Conservation (phyloP, 768 basidiomycete species). For the Daedaleopsis sinensis region DNA sequence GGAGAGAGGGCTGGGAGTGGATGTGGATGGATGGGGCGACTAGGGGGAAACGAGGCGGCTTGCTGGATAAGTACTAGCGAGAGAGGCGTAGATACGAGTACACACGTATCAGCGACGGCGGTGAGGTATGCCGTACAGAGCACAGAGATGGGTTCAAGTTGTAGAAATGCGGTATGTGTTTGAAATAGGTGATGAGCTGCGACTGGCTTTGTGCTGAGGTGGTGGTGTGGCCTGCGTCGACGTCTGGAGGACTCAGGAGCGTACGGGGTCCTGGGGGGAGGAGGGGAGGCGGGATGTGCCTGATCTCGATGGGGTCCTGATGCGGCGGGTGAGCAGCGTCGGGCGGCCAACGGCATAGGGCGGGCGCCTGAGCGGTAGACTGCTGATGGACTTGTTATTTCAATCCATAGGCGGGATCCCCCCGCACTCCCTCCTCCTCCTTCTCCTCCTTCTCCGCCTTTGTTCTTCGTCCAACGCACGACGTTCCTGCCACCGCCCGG, state of each 20-base stretch:
- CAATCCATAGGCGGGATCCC: background rate
- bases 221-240: too few species aligned
- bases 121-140: background rate
- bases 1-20: too few species aligned
- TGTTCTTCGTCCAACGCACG: background rate
- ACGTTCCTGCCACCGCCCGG: background rate
- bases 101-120: too few species aligned
- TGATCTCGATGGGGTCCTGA: constrained; percentile 8
- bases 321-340: background rate
- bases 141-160: background rate
- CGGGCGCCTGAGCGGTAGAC: background rate
- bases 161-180: background rate
- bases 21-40: too few species aligned
- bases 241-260: too few species aligned
- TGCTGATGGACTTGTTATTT: background rate
- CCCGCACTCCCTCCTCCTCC: background rate
- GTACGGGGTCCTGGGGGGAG: too few species aligned
- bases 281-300: constrained; percentile 1
- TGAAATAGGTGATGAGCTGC: too few species aligned
- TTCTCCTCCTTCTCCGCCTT: background rate
- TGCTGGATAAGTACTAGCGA: constrained; percentile 7
- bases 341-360: background rate
- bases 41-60: background rate
- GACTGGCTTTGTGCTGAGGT: too few species aligned
- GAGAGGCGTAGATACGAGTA: constrained; percentile 8